These are phyloP conservation scores for Blumeriella jaapii DNA, from an alignment of 2,329 filamentous ascomycete genomes.

Conservation along the genomic window DNA sequence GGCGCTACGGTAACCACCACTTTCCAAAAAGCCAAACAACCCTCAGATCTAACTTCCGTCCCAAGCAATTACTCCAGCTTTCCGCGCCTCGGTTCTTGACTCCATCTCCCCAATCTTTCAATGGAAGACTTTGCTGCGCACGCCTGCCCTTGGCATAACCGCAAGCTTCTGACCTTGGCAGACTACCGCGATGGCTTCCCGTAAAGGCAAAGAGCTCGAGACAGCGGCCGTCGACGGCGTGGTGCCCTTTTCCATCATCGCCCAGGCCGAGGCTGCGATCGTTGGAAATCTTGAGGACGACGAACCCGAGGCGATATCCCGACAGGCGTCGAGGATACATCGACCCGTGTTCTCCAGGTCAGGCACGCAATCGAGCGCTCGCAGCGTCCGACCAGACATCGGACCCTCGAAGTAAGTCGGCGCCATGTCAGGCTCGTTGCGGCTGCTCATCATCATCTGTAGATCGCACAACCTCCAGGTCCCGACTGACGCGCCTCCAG, in stretches of 20 bases:
- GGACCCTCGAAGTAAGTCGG: slow-evolving; percentile 7
- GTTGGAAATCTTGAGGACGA: slow-evolving; percentile 19
- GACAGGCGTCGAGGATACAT: slow-evolving; percentile 4
- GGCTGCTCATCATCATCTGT: slow-evolving; percentile 1
- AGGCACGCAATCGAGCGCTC: slow-evolving; percentile 5
- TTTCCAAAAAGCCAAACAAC: too few relatives aligned
- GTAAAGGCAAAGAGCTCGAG: slow-evolving; percentile 4
- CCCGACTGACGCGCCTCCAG: slow-evolving; percentile 33
- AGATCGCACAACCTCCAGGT: slow-evolving; percentile 15
- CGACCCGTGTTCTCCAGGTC: slow-evolving; percentile 10
- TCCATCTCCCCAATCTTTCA: too few relatives aligned
- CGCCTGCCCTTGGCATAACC: neutral
- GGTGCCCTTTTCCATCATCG: slow-evolving; percentile 21
- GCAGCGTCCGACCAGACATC: neutral
- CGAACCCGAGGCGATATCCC: slow-evolving; percentile 4
- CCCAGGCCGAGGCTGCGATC: slow-evolving; percentile 26
- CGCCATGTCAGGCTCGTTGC: neutral
- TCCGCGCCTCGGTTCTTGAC: too few relatives aligned
- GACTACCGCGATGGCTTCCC: slow-evolving; percentile 7
- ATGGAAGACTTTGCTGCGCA: too few relatives aligned
- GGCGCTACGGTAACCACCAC: too few relatives aligned
- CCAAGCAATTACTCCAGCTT: too few relatives aligned
- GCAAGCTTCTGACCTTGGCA: neutral
- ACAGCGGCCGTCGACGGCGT: slow-evolving; percentile 5
- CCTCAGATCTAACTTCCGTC: too few relatives aligned